Evolutionary conservation across 352 stramenopile genomes (phyloP).

Genomic region (Globisporangium paroecandrum): DNA sequence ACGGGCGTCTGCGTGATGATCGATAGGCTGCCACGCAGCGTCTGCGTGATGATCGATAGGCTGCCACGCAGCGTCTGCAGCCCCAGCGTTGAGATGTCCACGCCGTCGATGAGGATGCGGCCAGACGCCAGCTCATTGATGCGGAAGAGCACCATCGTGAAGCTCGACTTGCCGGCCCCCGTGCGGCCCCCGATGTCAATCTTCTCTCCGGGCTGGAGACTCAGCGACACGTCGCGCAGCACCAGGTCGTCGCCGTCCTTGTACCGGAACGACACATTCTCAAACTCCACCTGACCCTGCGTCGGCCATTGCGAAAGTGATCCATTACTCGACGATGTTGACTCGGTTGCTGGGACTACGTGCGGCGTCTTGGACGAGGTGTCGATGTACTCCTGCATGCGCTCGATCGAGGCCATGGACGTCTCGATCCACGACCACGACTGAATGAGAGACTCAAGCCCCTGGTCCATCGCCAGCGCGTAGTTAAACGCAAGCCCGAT

Average conservation of each 20-base stretch:
- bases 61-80: constrained; percentile 84
- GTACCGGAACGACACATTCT: constrained; percentile 91
- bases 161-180: neutral
- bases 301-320: constrained; percentile 66
- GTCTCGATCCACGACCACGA: constrained; percentile 62
- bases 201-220: constrained; percentile 77
- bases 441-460: constrained; percentile 89
- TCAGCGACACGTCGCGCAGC: constrained; percentile 69
- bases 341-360: constrained; percentile 28
- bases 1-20: constrained; percentile 94
- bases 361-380: constrained; percentile 29
- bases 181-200: constrained; percentile 91
- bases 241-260: constrained; percentile 59
- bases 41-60: constrained; percentile 93
- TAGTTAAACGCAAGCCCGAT: constrained; percentile 90
- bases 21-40: constrained; percentile 76
- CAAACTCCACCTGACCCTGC: constrained; percentile 83
- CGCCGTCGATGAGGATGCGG: constrained; percentile 89
- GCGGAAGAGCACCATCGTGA: neutral
- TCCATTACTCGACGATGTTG: constrained; percentile 11
- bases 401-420: constrained; percentile 81
- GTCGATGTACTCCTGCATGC: constrained; percentile 84
- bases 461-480: constrained; percentile 81
- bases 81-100: constrained; percentile 81
- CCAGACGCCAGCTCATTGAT: constrained; percentile 79